These are phyloP conservation scores for Circinella minor DNA, from an alignment of 371 early-diverging fungal species.

Conservation along the genomic window DNA sequence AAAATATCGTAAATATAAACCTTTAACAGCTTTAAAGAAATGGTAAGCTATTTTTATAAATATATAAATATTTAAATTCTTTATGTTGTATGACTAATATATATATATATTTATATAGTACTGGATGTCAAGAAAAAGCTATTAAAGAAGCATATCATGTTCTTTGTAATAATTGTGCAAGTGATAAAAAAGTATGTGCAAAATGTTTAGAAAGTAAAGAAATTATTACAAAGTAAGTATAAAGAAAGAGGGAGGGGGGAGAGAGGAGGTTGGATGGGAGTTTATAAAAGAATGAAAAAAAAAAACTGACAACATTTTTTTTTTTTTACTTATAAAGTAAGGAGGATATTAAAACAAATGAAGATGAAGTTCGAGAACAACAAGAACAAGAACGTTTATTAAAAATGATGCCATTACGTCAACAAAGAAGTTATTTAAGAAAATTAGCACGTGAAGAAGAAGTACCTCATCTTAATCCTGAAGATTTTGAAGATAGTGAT, in stretches of 20 bases:
- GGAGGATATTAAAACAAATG: constrained; percentile 60
- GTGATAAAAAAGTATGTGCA: constrained; percentile 84
- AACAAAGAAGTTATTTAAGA: constrained; percentile 83
- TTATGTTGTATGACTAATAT: not conserved
- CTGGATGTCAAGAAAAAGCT: constrained; percentile 77
- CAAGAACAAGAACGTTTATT: constrained; percentile 77
- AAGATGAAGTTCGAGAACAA: constrained; percentile 66
- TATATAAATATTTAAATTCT: no score
- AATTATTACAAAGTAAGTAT: constrained; percentile 60
- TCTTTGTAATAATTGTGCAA: constrained; percentile 88
- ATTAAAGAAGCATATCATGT: constrained; percentile 96
- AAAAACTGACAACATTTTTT: no score
- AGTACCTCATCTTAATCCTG: constrained; percentile 35
- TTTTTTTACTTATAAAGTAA: constrained; percentile 31
- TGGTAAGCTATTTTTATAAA: constrained; percentile 60
- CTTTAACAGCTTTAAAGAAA: constrained; percentile 87
- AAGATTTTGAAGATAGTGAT: constrained; percentile 47
- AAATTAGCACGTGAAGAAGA: constrained; percentile 77
- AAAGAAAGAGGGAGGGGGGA: not conserved
- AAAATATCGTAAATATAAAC: constrained; percentile 96
- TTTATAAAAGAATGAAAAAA: no score
- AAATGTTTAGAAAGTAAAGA: constrained; percentile 86
- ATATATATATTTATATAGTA: constrained; percentile 33
- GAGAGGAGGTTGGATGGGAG: no score
- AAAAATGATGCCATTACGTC: constrained; percentile 80